These are phyloP conservation scores for Coriolopsis trogii DNA, from an alignment of 1,284 basidiomycete genomes.

Conservation along the genomic window DNA sequence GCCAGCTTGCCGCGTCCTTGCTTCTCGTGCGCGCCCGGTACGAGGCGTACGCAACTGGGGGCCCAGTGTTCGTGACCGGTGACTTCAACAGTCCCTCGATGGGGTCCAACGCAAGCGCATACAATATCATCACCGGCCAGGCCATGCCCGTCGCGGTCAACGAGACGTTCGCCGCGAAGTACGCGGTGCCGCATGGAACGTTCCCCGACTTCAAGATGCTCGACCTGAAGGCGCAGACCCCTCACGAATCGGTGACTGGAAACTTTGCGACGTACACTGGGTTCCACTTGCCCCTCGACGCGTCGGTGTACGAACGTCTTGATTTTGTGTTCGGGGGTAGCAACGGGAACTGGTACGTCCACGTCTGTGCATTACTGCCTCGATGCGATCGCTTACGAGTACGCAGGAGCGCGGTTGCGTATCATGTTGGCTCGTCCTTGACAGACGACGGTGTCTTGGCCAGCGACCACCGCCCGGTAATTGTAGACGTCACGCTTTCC, in stretches of 20 bases:
- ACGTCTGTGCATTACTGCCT: too few relatives aligned
- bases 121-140: constrained; percentile 50
- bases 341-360: constrained; percentile 48
- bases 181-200: constrained; percentile 36
- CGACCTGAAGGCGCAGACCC: constrained; percentile 48
- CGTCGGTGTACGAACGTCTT: constrained; percentile 45
- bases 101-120: constrained; percentile 51
- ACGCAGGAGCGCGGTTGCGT: constrained; percentile 40
- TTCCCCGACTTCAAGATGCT: constrained; percentile 45
- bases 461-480: constrained; percentile 60
- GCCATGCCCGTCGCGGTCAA: constrained; percentile 44
- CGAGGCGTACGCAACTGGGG: constrained; percentile 43
- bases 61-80: constrained; percentile 51
- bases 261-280: constrained; percentile 61
- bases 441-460: constrained; percentile 57
- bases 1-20: constrained; percentile 53
- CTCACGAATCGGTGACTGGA: constrained; percentile 45
- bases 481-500: constrained; percentile 42
- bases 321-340: constrained; percentile 58
- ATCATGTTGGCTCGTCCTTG: constrained; percentile 46
- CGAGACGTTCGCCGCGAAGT: constrained; percentile 46
- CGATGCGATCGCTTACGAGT: not conserved
- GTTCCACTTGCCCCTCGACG: constrained; percentile 44
- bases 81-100: constrained; percentile 57
- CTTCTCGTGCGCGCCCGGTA: constrained; percentile 51